Evolutionary conservation across 768 basidiomycete genomes (phyloP), one percentile per base, ranked within the genome.

Genomic region (Brasilioporus rufonigricans): DNA sequence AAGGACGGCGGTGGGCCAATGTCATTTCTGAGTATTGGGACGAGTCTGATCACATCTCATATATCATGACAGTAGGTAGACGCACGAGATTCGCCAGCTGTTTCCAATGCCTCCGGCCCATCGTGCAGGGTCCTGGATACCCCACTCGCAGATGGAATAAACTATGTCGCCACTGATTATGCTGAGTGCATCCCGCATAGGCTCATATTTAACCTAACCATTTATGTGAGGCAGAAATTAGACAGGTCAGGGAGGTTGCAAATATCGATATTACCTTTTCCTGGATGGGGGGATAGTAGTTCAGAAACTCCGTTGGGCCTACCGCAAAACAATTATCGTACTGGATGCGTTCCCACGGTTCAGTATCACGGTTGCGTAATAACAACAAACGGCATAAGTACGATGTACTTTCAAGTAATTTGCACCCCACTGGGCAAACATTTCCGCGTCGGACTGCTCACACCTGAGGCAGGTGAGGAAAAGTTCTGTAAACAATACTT

Each of bases 91-190:
- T n/a, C n/a, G n/a, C n/a, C n/a, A n/a, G n/a, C n/a, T n/a, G n/a
- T n/a, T n/a, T n/a, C n/a, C n/a, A n/a, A n/a, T n/a, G n/a, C n/a
- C n/a, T n/a, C n/a, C n/a, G 18, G 70, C 75, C 52, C 80, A 79
- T 43, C 78, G 69, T n/a, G 79, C 80, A 48, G 79, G 79, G 57
- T 80, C 77, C 68, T 79, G 79, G 26, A 78, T 74, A 31, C 80
- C 80, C 74, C 74, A 76, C 57, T 76, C 77, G 44, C 80, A 81
- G n/a, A 81, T 73, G 9, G 79, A 78, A 56, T 77, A 83, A 4
- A 80, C 71, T 39, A 82, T 74, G 2, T 33, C 5, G 14, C 40
- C 41, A 18, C 49, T 45, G 2, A 35, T 39, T 1, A 19, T 26
- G n/a, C 14, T 31, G n/a, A 60, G 59, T 24, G 56, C 56, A 27